A percentile compares a stretch with the other conserved stretches of the same genome.
Evolutionary conservation across 139 green algal species (phyloP).

Genomic region (Closterium sp.): DNA sequence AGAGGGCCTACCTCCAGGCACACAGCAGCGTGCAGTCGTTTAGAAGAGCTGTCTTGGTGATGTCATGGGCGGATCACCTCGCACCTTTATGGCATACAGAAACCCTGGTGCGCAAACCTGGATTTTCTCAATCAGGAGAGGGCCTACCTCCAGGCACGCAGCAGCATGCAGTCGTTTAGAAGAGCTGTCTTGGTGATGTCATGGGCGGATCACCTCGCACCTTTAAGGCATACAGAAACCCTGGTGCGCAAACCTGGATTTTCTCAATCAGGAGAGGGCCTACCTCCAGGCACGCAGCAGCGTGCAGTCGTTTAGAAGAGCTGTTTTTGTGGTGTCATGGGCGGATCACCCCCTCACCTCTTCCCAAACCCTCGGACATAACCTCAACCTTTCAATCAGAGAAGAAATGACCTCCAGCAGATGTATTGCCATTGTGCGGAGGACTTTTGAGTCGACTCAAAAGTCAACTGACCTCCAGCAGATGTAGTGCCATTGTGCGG

Average conservation of each 20-base stretch:
- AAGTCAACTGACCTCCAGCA: too few relatives aligned
- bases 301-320: constrained; percentile 44
- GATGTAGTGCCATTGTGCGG: too few relatives aligned
- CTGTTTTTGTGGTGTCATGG: constrained; percentile 67
- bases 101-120: too few relatives aligned
- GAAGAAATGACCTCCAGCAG: too few relatives aligned
- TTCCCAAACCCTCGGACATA: too few relatives aligned
- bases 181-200: constrained; percentile 66
- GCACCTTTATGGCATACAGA: constrained; percentile 82
- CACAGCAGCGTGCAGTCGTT: constrained; percentile 84
- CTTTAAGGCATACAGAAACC: constrained; percentile 84
- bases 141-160: constrained; percentile 79
- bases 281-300: constrained; percentile 82
- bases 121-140: too few relatives aligned
- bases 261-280: too few relatives aligned
- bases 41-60: constrained; percentile 72
- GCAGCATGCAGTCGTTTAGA: constrained; percentile 59
- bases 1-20: constrained; percentile 71
- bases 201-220: constrained; percentile 68
- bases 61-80: constrained; percentile 67
- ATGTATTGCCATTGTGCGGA: too few relatives aligned
- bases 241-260: too few relatives aligned
- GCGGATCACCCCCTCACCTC: constrained; percentile 74
- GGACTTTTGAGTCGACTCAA: too few relatives aligned
- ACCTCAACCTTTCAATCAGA: too few relatives aligned